Percentiles rank a stretch among this genome's conserved stretches.
phyloP scores from a whole-genome alignment of 2,329 filamentous ascomycete genomes.

The Scedosporium minutisporum region DNA sequence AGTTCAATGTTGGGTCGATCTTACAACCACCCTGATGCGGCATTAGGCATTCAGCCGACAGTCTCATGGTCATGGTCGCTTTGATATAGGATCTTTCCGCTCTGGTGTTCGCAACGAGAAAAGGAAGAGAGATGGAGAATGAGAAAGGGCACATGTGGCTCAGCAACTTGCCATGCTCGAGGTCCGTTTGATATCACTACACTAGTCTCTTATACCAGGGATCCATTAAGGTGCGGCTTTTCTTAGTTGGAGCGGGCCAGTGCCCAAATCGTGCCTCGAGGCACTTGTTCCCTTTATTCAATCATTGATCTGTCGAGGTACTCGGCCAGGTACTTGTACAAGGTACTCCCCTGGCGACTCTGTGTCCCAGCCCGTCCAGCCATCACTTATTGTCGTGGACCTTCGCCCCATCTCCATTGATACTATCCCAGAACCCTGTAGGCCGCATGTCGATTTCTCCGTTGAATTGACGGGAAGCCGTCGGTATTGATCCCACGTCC shows the following conservation, averaged over 20 bases:
- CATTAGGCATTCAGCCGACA: conserved; percentile 7
- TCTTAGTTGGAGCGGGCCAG: neutral
- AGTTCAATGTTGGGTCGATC: neutral
- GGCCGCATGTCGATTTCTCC: conserved; percentile 37
- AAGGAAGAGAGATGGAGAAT: neutral
- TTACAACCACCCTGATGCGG: conserved; percentile 1
- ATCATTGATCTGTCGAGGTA: neutral
- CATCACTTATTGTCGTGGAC: neutral
- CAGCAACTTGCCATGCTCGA: neutral
- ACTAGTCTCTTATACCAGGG: neutral
- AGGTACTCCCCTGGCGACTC: neutral
- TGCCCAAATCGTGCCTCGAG: neutral
- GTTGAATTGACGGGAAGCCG: conserved; percentile 28
- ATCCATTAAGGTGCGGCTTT: conserved; percentile 6
- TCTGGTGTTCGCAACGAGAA: neutral
- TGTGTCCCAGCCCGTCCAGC: neutral
- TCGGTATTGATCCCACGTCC: conserved; percentile 39
- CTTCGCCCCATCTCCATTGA: neutral
- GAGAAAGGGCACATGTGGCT: neutral
- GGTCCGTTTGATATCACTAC: neutral
- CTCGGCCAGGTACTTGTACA: conserved; percentile 6
- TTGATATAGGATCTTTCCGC: neutral
- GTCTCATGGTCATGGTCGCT: neutral
- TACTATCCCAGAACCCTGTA: conserved; percentile 19
- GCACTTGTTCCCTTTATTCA: neutral